Percentiles rank a stretch among this genome's conserved stretches.
These are phyloP conservation scores for Macrotyloma uniflorum DNA, from an alignment of 306 rosid genomes.

Conservation along the genomic window DNA sequence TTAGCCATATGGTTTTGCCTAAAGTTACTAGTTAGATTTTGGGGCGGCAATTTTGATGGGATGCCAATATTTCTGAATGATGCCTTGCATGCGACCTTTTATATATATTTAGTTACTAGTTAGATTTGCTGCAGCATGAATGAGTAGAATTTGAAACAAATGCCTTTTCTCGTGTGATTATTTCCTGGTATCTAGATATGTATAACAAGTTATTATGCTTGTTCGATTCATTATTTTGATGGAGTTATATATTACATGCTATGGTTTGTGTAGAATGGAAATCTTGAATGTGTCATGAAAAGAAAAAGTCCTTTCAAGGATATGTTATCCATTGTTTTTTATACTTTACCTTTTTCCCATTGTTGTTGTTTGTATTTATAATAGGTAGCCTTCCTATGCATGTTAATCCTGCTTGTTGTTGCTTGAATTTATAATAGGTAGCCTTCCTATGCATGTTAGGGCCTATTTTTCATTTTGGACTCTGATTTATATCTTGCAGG, in stretches of 20 bases:
- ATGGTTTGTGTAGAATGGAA: conserved; percentile 18
- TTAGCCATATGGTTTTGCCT: conserved; percentile 25
- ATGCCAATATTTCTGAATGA: too few species aligned
- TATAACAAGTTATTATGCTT: conserved; percentile 25
- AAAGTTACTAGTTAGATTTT: conserved; percentile 25
- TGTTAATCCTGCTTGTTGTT: conserved; percentile 32
- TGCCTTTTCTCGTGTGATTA: not conserved
- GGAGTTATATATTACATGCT: conserved; percentile 4
- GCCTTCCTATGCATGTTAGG: conserved; percentile 12
- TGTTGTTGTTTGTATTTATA: conserved; percentile 15
- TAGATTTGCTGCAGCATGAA: conserved; percentile 24
- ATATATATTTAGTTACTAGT: conserved; percentile 30
- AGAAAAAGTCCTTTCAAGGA: conserved; percentile 16
- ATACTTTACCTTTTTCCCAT: conserved; percentile 9
- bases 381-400: not conserved
- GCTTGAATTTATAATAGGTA: not conserved
- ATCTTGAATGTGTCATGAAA: not conserved
- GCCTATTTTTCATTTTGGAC: conserved; percentile 3
- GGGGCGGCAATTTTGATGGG: too few species aligned
- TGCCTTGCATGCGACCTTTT: too few species aligned
- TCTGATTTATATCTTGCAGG: conserved; percentile 55
- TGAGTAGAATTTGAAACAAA: conserved; percentile 12
- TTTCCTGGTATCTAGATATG: conserved; percentile 27
- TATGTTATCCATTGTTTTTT: not conserved
- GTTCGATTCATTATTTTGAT: conserved; percentile 15